Conservation (phyloP, 345 rosid genomes). For the Cardamine resedifolia region DNA sequence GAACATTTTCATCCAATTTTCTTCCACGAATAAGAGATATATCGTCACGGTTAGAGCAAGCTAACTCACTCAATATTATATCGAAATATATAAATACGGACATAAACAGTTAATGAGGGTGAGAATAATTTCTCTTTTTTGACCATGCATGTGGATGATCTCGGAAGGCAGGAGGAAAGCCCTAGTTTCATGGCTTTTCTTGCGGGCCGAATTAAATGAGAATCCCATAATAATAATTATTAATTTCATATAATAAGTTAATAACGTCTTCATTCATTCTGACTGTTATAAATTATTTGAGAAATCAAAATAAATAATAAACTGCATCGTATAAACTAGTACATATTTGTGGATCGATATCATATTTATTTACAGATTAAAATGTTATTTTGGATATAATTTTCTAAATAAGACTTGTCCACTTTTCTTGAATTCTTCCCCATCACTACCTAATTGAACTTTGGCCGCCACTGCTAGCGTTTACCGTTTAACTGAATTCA, state of each 20-base stretch:
- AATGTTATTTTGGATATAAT: neutral
- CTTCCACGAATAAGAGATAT: neutral
- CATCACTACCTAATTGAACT: neutral
- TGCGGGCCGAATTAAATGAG: slow-evolving; percentile 23
- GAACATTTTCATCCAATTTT: slow-evolving; percentile 1
- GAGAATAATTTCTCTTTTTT: slow-evolving; percentile 26
- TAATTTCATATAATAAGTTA: slow-evolving; percentile 9
- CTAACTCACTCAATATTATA: neutral
- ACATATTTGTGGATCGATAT: neutral
- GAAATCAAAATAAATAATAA: neutral
- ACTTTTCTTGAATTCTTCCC: neutral
- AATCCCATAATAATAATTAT: neutral
- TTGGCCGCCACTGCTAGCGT: neutral
- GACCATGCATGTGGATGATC: slow-evolving; percentile 34
- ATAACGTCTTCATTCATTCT: neutral
- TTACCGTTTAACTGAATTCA: neutral
- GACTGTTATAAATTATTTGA: neutral
- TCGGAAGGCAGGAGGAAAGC: slow-evolving; percentile 19
- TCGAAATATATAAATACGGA: neutral
- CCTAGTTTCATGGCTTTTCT: slow-evolving; percentile 39
- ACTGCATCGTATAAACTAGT: neutral
- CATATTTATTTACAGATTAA: neutral
- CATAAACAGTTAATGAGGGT: neutral
- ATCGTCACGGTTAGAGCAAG: slow-evolving; percentile 1
- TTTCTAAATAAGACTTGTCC: neutral